Evolutionary conservation across 2,329 filamentous ascomycete species (phyloP), one percentile per base, ranked within the genome.

Genomic region (Penicillium sp.): DNA sequence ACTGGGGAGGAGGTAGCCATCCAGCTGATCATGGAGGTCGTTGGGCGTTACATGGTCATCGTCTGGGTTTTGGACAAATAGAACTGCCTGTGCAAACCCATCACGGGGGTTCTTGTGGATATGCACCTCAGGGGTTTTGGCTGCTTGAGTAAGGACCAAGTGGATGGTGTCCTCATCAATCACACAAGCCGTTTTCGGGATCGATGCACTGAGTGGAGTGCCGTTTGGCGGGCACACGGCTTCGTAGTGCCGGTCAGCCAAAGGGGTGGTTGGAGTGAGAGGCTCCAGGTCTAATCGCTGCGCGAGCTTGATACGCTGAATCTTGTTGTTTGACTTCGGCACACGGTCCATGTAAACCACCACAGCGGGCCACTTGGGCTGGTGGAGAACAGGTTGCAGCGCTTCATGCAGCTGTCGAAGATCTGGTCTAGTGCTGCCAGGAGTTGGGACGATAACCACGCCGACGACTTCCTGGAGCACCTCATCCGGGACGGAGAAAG

Each of bases 381-480:
- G 76, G 47, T 81, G 79, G 11, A 84, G 69, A 0, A 76, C 76
- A 0, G 72, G 72, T 42, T 73, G 75, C 11, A 84, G 61, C 0
- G 79, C 74, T 14, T 71, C 69, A 11, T 83, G 80, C 3, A 84
- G 62, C 3, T 73, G 70, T 34, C 76, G 76, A 16, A 84, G 66
- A 61, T 81, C 80, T 1, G 78, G 74, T 9, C 79, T 70, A 2
- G 73, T 71, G n/a, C 66, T 61, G 9, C 71, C 73, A 1, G 70
- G 66, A 0, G 79, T 74, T 0, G 79, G 79, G 19, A 82, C 79
- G 2, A 84, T 67, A 2, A 76, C 79, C 10, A 81, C 71, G 27
- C 79, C 82, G 11, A 83, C 81, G 1, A 81, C 79, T 64, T 84
- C 81, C 56, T 84, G 81, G 0, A 84, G 70, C 2, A 82, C 76